Conservation (phyloP, 2,329 filamentous ascomycete genomes). For the Aspergillus pseudotamarii region DNA sequence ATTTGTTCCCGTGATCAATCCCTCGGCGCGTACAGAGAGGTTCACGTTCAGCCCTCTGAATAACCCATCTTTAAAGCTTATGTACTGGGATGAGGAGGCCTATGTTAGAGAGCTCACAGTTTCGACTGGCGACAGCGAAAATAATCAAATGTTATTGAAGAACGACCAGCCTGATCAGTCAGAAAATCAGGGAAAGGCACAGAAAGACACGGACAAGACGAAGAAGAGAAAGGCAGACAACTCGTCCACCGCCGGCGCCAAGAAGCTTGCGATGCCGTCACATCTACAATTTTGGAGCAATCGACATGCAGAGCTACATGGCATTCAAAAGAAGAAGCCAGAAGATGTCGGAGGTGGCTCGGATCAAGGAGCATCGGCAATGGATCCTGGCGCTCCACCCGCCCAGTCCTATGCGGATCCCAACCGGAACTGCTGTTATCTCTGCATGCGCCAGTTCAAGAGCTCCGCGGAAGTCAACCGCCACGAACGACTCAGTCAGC, state of each 20-base stretch:
- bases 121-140: slow-evolving; percentile 53
- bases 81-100: slow-evolving; percentile 75
- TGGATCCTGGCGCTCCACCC: slow-evolving; percentile 38
- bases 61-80: slow-evolving; percentile 68
- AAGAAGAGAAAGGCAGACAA: slow-evolving; percentile 53
- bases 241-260: slow-evolving; percentile 35
- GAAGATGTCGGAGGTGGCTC: slow-evolving; percentile 25
- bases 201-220: slow-evolving; percentile 46
- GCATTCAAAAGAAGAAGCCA: slow-evolving; percentile 43
- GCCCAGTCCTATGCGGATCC: slow-evolving; percentile 64
- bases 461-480: slow-evolving; percentile 57
- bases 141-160: slow-evolving; percentile 23
- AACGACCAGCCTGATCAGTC: slow-evolving; percentile 19
- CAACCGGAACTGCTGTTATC: slow-evolving; percentile 60
- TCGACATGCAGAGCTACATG: slow-evolving; percentile 68
- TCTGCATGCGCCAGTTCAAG: slow-evolving; percentile 64
- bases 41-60: slow-evolving; percentile 72
- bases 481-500: slow-evolving; percentile 62
- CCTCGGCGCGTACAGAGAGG: slow-evolving; percentile 58
- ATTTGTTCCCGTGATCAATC: slow-evolving; percentile 72
- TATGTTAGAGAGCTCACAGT: slow-evolving; percentile 69
- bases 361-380: slow-evolving; percentile 29
- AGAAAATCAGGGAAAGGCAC: slow-evolving; percentile 33
- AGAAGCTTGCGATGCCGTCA: slow-evolving; percentile 59
- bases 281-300: slow-evolving; percentile 74